Conservation (phyloP, 192 early-diverging fungal species). For the Haplosporangium gracile region DNA sequence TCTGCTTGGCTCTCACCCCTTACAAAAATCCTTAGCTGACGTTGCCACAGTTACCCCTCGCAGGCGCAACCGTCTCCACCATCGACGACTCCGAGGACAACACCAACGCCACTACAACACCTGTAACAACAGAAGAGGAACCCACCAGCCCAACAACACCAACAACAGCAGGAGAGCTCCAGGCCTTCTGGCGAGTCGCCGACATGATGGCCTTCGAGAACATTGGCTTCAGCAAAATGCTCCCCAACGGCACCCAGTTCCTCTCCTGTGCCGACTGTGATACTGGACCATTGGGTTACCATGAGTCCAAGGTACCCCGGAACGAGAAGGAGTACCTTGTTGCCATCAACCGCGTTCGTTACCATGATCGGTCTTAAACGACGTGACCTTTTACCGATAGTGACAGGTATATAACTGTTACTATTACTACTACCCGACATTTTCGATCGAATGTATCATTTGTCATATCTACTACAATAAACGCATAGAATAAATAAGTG, state of each 20-base stretch:
- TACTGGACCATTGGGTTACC: slow-evolving; percentile 77
- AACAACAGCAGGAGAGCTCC: slow-evolving; percentile 10
- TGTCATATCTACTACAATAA: not conserved
- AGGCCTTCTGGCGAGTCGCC: slow-evolving; percentile 69
- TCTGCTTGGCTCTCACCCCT: slow-evolving; percentile 23
- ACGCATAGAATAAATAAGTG: not conserved
- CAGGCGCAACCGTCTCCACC: slow-evolving; percentile 32
- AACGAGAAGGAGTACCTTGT: slow-evolving; percentile 70
- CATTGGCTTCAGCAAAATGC: slow-evolving; percentile 75
- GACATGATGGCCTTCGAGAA: slow-evolving; percentile 86
- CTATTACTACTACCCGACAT: not conserved
- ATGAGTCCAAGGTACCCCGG: slow-evolving; percentile 59
- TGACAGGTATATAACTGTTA: not conserved
- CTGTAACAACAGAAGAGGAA: not conserved
- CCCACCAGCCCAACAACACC: not conserved
- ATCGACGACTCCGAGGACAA: slow-evolving; percentile 15
- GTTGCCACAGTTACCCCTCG: slow-evolving; percentile 29
- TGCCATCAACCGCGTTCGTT: slow-evolving; percentile 71
- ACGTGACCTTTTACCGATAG: not conserved
- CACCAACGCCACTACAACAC: not conserved
- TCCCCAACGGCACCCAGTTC: slow-evolving; percentile 69
- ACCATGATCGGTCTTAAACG: slow-evolving; percentile 47
- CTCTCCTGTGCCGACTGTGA: slow-evolving; percentile 85
- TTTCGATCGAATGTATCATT: no score
- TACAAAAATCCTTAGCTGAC: slow-evolving; percentile 12